Conservation (phyloP, 371 early-diverging fungal species). For the Rhizopus arrhizus region DNA sequence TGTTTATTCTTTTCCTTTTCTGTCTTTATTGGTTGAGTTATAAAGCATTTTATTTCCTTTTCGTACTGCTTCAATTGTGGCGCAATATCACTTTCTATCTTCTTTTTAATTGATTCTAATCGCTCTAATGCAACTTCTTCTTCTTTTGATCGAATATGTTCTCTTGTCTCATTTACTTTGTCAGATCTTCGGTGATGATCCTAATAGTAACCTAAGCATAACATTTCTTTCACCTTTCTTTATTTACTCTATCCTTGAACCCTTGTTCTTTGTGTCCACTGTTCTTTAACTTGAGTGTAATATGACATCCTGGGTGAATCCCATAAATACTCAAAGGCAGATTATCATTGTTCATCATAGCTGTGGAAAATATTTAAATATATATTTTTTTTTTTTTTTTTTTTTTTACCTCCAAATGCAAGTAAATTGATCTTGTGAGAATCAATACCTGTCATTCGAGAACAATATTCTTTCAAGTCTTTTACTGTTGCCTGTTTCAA, state of each 20-base stretch:
- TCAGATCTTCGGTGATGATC: not conserved
- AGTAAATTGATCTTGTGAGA: constrained; percentile 25
- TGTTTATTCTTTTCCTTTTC: constrained; percentile 25
- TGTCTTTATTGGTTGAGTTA: not conserved
- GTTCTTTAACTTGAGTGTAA: constrained; percentile 11
- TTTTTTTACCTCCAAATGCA: constrained; percentile 44
- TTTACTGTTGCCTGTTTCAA: constrained; percentile 30
- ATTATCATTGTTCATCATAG: constrained; percentile 19
- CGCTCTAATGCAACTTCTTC: constrained; percentile 10
- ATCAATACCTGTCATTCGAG: constrained; percentile 32
- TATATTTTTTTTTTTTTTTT: not conserved
- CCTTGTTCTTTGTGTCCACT: constrained; percentile 1
- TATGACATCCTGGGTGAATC: constrained; percentile 15
- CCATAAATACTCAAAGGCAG: constrained; percentile 20
- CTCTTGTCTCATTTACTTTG: not conserved
- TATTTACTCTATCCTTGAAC: constrained; percentile 3
- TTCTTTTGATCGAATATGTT: not conserved
- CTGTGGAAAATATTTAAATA: not conserved
- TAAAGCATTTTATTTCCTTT: constrained; percentile 16
- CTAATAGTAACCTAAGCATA: not conserved
- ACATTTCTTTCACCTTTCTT: not conserved
- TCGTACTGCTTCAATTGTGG: constrained; percentile 24
- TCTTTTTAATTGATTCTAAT: constrained; percentile 10
- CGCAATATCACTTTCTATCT: constrained; percentile 13
- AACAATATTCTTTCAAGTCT: constrained; percentile 35